Conservation (phyloP, 2,329 filamentous ascomycete genomes). For the Tolypocladium capitatum region DNA sequence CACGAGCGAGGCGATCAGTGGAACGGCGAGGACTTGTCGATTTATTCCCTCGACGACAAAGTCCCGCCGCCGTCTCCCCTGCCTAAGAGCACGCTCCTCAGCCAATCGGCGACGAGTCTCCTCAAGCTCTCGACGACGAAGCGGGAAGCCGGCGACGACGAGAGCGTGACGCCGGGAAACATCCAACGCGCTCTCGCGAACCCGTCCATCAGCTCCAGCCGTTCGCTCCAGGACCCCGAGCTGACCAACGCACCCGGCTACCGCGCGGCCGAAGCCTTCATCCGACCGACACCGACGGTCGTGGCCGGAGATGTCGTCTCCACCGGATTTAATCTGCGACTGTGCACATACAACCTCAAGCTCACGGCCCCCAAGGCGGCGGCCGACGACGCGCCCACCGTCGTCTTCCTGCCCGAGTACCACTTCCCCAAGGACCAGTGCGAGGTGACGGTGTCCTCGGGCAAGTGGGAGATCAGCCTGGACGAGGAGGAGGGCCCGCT, state of each 20-base stretch:
- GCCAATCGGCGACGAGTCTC: constrained; percentile 32
- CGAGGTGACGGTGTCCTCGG: constrained; percentile 63
- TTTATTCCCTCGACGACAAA: constrained; percentile 74
- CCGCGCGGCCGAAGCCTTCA: constrained; percentile 84
- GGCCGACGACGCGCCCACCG: constrained; percentile 54
- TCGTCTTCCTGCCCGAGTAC: constrained; percentile 78
- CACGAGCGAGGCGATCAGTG: constrained; percentile 86
- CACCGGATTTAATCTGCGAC: constrained; percentile 72
- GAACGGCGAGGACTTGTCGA: constrained; percentile 95
- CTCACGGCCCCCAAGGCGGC: constrained; percentile 49
- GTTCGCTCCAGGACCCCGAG: constrained; percentile 38
- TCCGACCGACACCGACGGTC: constrained; percentile 68
- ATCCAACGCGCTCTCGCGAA: constrained; percentile 60
- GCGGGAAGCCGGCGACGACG: constrained; percentile 32
- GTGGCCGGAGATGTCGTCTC: constrained; percentile 58
- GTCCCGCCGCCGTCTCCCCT: constrained; percentile 38
- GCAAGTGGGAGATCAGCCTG: constrained; percentile 75
- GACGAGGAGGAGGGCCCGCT: constrained; percentile 57
- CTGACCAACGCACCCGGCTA: constrained; percentile 57
- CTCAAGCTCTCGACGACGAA: constrained; percentile 9
- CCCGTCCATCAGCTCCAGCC: constrained; percentile 49
- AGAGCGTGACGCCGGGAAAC: constrained; percentile 58
- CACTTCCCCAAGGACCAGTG: constrained; percentile 73
- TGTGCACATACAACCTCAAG: constrained; percentile 62
- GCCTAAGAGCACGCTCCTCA: constrained; percentile 25